A percentile compares a stretch with the other conserved stretches of the same genome.
Evolutionary conservation across 495 filamentous ascomycete species (phyloP).

Genomic region (Hyaloscypha variabilis): DNA sequence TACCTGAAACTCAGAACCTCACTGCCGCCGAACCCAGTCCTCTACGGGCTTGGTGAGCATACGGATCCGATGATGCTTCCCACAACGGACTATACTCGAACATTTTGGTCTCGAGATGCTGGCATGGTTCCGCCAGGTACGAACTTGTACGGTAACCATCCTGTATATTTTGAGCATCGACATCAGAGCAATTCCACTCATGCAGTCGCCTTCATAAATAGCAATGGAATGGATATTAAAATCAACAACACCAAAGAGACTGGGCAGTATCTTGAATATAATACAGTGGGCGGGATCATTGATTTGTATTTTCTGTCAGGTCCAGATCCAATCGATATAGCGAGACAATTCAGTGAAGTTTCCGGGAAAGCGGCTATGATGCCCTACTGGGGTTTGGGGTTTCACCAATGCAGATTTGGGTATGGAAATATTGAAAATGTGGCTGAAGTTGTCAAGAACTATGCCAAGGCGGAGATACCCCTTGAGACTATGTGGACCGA

Average conservation of each 20-base stretch:
- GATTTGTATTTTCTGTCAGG: conserved; percentile 57
- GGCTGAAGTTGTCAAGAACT: conserved; percentile 79
- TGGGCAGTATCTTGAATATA: conserved; percentile 80
- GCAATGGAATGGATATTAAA: conserved; percentile 85
- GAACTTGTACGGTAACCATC: conserved; percentile 82
- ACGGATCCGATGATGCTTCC: conserved; percentile 71
- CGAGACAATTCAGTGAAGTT: conserved; percentile 71
- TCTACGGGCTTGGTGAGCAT: conserved; percentile 84
- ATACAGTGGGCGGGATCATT: conserved; percentile 74
- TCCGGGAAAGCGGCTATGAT: conserved; percentile 73
- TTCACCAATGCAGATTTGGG: conserved; percentile 82
- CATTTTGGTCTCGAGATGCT: conserved; percentile 77
- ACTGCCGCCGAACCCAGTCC: conserved; percentile 64
- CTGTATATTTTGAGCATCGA: conserved; percentile 82
- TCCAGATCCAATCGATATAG: conserved; percentile 13
- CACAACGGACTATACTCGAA: conserved; percentile 73
- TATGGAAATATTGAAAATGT: conserved; percentile 75
- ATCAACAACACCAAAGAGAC: conserved; percentile 63
- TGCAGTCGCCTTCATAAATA: conserved; percentile 79
- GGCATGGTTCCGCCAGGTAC: conserved; percentile 58
- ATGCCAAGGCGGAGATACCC: conserved; percentile 71
- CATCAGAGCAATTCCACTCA: conserved; percentile 59
- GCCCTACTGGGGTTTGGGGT: conserved; percentile 83
- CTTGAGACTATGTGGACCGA: conserved; percentile 91
- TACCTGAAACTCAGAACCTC: conserved; percentile 71